Evolutionary conservation across 371 early-diverging fungal genomes (phyloP).

Genomic region (Lichtheimia corymbifera): DNA sequence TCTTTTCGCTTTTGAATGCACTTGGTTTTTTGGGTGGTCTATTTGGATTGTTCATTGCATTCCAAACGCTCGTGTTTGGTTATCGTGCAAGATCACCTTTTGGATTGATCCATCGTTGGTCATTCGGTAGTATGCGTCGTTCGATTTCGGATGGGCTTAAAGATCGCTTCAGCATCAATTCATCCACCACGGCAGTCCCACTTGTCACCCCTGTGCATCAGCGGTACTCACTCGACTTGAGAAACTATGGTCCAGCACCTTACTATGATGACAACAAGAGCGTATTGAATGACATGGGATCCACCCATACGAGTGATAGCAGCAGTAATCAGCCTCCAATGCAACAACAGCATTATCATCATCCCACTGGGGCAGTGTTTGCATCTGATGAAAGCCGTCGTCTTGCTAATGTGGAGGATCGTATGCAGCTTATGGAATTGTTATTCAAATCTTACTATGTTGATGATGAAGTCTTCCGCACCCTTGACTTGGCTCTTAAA

Average conservation of each 20-base stretch:
- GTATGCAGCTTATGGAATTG: constrained; percentile 36
- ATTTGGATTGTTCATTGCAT: constrained; percentile 28
- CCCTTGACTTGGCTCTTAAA: constrained; percentile 26
- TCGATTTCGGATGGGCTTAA: constrained; percentile 24
- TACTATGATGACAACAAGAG: not conserved
- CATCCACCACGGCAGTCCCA: constrained; percentile 23
- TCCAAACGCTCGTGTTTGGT: constrained; percentile 37
- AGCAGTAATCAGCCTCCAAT: too few relatives aligned
- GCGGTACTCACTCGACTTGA: constrained; percentile 12
- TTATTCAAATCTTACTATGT: constrained; percentile 38
- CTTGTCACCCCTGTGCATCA: constrained; percentile 34
- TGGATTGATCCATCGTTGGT: constrained; percentile 42
- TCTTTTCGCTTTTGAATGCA: constrained; percentile 25
- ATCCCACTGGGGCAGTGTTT: not conserved
- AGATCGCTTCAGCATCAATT: constrained; percentile 17
- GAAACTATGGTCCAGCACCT: not conserved
- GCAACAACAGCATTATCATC: not conserved
- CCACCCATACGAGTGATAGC: not conserved
- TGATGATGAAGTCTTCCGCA: constrained; percentile 33
- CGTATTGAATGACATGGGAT: constrained; percentile 4
- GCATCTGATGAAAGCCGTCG: constrained; percentile 15
- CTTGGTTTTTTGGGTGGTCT: constrained; percentile 38
- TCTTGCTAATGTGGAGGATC: constrained; percentile 28
- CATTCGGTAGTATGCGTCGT: constrained; percentile 23
- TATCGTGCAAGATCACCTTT: constrained; percentile 42